Conservation (phyloP, 2,329 filamentous ascomycete species). For the Neofusicoccum laricinum region DNA sequence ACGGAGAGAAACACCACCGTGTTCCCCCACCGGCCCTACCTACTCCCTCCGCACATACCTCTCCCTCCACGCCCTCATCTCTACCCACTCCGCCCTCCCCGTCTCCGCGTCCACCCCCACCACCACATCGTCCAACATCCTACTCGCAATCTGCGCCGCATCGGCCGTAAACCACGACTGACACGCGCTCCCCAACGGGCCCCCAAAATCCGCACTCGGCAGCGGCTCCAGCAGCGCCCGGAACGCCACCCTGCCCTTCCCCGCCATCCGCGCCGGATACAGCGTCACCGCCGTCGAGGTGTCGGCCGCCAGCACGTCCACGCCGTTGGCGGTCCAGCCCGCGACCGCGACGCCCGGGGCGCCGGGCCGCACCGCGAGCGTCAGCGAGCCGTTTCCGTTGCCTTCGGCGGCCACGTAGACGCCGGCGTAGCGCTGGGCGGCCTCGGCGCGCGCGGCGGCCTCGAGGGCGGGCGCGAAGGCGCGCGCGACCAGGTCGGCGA, state of each 20-base stretch:
- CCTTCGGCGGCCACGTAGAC: background rate
- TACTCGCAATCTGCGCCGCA: background rate
- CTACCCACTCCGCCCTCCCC: background rate
- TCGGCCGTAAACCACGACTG: background rate
- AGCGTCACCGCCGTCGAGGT: background rate
- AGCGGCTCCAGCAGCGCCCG: background rate
- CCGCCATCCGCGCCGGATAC: background rate
- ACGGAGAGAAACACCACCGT: too few relatives aligned
- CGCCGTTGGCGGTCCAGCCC: constrained; percentile 22
- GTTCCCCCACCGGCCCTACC: too few relatives aligned
- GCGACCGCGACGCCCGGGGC: constrained; percentile 21
- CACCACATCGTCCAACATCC: constrained; percentile 5
- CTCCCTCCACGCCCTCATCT: constrained; percentile 1
- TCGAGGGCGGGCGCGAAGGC: constrained; percentile 21
- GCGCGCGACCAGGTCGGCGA: background rate
- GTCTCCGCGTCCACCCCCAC: background rate
- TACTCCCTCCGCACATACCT: background rate
- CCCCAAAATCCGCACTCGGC: background rate
- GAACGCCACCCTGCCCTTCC: background rate
- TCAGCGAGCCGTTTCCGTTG: background rate
- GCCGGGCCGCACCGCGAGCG: constrained; percentile 16
- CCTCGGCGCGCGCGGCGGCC: constrained; percentile 20
- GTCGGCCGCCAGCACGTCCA: constrained; percentile 20
- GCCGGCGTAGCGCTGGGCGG: constrained; percentile 19
- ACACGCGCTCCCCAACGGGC: background rate